Evolutionary conservation across 1,284 basidiomycete genomes (phyloP), one percentile per base, ranked within the genome.

Genomic region (Fomitiporia mediterranea): DNA sequence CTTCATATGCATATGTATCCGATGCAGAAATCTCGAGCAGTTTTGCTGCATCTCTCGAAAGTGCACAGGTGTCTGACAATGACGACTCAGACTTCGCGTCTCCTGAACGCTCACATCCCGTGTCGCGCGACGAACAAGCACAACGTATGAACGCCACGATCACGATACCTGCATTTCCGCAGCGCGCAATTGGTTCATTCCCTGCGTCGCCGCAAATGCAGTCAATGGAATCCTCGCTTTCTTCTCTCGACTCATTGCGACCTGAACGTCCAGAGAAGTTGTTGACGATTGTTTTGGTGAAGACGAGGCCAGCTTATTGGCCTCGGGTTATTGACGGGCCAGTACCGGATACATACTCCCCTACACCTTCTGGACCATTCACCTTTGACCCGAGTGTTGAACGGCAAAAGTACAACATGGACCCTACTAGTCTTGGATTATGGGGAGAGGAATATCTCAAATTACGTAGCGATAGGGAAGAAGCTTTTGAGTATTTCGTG

Each of bases 401-500:
- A 57, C 37, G 35, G 42, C 74, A 79, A 52, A 76, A 78, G 62
- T 90, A 86, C 63, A 89, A 90, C 62, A 88, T 90, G 83, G 87
- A 91, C 66, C 83, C 88, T 1, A 90, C 88, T 11, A 89, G 86
- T 66, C 70, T 91, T 23, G 80, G 83, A 1, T 69, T 89, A 50
- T 76, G 82, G 55, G 87, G 78, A 5, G 72, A 88, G 43, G 88
- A 90, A 62, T 65, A 84, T 51, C 76, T 80, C 46, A 86, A 90
- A 66, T 86, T 89, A 52, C 76, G 85, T 48, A 82, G 83, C 64
- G 79, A 86, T 49, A 81, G 78, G 58, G 82, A 85, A 38, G 83
- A 82, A 58, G 87, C 88, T 2, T 90, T 91, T 62, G 88, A 89
- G 70, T 88, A 79, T 62, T 87, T 90, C 62, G 69, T 88, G 88